phyloP scores from a whole-genome alignment of 805 yeast species.

The Yarrowia sp. region DNA sequence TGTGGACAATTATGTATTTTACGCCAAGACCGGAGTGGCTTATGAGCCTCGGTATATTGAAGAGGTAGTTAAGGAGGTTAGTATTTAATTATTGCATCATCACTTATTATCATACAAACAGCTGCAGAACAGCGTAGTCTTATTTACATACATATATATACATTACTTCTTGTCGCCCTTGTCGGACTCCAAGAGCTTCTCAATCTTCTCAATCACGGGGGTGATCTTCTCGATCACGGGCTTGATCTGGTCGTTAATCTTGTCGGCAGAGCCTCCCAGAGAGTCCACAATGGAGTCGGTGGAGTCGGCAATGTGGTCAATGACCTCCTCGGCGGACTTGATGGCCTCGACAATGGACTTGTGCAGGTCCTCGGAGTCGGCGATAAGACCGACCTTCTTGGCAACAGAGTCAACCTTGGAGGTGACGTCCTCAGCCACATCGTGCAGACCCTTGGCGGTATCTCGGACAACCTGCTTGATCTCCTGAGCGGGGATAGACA shows the following conservation, averaged over 20 bases:
- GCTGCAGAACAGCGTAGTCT: neutral
- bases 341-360: conserved; percentile 6
- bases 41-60: conserved; percentile 17
- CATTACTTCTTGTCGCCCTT: conserved; percentile 20
- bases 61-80: conserved; percentile 16
- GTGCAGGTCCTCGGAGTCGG: conserved; percentile 2
- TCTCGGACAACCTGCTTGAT: conserved; percentile 33
- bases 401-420: conserved; percentile 29
- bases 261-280: conserved; percentile 2
- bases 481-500: conserved; percentile 5
- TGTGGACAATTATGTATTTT: conserved; percentile 65
- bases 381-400: conserved; percentile 28
- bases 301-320: conserved; percentile 22
- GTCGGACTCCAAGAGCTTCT: conserved; percentile 15
- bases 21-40: conserved; percentile 40
- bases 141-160: conserved; percentile 16
- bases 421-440: conserved; percentile 32
- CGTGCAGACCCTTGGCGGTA: conserved; percentile 30
- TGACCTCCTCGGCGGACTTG: conserved; percentile 19
- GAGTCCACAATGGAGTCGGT: conserved; percentile 23
- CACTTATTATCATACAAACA: neutral
- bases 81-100: neutral
- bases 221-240: conserved; percentile 19
- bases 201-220: conserved; percentile 8
- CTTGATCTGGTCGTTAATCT: neutral